These are phyloP conservation scores for Trichocladium antarcticum DNA, from an alignment of 495 filamentous ascomycete genomes.

Conservation along the genomic window DNA sequence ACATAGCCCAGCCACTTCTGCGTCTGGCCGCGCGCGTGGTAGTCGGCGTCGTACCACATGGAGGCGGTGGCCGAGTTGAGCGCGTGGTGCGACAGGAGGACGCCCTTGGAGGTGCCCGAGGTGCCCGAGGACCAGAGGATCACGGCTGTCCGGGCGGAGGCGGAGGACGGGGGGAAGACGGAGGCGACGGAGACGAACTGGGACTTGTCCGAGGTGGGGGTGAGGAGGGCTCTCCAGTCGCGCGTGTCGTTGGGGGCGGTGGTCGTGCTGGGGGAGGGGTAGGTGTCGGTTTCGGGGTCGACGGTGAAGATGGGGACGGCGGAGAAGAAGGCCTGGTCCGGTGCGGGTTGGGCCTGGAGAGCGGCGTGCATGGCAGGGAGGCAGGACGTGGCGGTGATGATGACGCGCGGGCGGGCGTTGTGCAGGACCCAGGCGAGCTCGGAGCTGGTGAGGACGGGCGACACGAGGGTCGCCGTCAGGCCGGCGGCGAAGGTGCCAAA, in stretches of 20 bases:
- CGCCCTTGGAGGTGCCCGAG: slow-evolving; percentile 73
- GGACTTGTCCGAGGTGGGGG: neutral
- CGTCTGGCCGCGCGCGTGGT: slow-evolving; percentile 30
- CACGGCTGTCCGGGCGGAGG: slow-evolving; percentile 16
- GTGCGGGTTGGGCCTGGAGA: slow-evolving; percentile 17
- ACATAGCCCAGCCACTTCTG: slow-evolving; percentile 42
- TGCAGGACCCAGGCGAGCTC: slow-evolving; percentile 28
- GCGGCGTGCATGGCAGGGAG: slow-evolving; percentile 22
- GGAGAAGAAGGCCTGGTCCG: slow-evolving; percentile 9
- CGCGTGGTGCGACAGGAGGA: slow-evolving; percentile 56
- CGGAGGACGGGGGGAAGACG: slow-evolving; percentile 2
- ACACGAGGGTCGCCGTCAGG: slow-evolving; percentile 26
- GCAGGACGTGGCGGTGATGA: slow-evolving; percentile 24
- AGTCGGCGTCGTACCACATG: slow-evolving; percentile 30
- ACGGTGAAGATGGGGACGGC: slow-evolving; percentile 23
- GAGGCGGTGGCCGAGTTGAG: slow-evolving; percentile 22
- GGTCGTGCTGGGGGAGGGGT: slow-evolving; percentile 11
- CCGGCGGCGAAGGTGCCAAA: slow-evolving; percentile 22
- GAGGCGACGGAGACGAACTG: neutral
- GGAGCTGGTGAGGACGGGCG: slow-evolving; percentile 28
- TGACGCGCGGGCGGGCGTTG: slow-evolving; percentile 22
- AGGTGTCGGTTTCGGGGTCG: slow-evolving; percentile 15
- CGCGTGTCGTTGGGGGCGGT: neutral
- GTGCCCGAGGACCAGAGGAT: slow-evolving; percentile 85
- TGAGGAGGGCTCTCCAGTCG: slow-evolving; percentile 20